Evolutionary conservation across 2,329 filamentous ascomycete species (phyloP).

Genomic region (Polychaeton citri): DNA sequence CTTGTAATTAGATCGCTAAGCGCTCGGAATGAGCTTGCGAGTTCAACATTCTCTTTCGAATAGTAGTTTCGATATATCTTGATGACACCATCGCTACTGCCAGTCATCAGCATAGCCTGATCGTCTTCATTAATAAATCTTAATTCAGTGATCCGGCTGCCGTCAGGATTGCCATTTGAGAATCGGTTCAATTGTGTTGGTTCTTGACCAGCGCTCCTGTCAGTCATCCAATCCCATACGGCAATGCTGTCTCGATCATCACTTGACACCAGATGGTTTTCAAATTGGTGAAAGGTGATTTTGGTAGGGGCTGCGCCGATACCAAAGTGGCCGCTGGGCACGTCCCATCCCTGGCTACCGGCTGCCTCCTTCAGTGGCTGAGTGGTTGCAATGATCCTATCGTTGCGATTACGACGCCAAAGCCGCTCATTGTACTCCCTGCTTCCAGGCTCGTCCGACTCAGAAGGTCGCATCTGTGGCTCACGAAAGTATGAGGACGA

Average conservation of each 20-base stretch:
- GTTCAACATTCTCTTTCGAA: constrained; percentile 57
- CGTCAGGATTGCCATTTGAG: constrained; percentile 83
- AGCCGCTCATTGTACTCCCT: constrained; percentile 91
- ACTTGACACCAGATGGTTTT: constrained; percentile 85
- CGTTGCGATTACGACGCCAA: constrained; percentile 86
- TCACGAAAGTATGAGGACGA: constrained; percentile 95
- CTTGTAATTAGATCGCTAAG: constrained; percentile 87
- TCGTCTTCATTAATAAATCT: constrained; percentile 98
- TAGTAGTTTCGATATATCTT: constrained; percentile 92
- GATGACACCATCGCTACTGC: constrained; percentile 87
- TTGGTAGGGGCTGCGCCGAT: constrained; percentile 82
- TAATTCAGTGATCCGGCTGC: constrained; percentile 86
- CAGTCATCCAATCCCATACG: constrained; percentile 68
- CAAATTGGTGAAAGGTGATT: constrained; percentile 96
- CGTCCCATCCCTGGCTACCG: constrained; percentile 75
- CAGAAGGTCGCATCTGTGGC: constrained; percentile 93
- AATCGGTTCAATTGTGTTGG: constrained; percentile 67
- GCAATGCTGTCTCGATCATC: constrained; percentile 82
- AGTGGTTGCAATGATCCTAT: constrained; percentile 79
- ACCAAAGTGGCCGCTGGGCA: constrained; percentile 68
- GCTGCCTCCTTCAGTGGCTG: constrained; percentile 87
- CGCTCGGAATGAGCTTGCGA: constrained; percentile 84
- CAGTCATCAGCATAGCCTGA: constrained; percentile 84
- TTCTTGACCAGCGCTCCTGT: constrained; percentile 33
- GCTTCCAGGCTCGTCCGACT: constrained; percentile 91